Base-by-base conservation (phyloP, 2,329 filamentous ascomycete species). In the Didymella pinodella region DNA sequence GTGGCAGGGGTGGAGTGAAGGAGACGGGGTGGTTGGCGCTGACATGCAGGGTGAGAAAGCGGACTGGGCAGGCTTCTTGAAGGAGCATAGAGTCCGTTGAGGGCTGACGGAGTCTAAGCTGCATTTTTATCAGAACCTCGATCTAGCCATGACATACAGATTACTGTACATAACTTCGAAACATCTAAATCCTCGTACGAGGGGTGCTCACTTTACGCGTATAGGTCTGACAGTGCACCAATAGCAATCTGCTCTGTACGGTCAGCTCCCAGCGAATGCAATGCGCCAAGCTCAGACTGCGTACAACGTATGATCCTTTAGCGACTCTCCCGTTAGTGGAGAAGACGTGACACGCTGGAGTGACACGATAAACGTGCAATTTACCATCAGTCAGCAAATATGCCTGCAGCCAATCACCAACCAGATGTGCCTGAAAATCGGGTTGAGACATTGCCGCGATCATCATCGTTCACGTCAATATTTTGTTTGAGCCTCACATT, bases 1-100 rank as follows among this genome's bases (percentile, higher is more conserved):
- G 36, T 95, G 91, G 90, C 83, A 87, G 11, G 78, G 78, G 12
- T 88, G 78, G 77, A 54, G 61, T 14, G 78, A 81, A 61, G 77
- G 75, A 10, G 72, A 76, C 43, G 77, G 76, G 3, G 57, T 78
- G 29, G 64, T 61, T 10, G 78, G 76, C 2, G 44, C 77, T 34
- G 74, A 66, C 12, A 70, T 67, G 11, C 65, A 63, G 26, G 58
- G 65, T 2, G 68, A 54, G 55, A 63, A 48, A 60, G 67, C 50
- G 59, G 67, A 75, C 62, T 76, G 73, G 74, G 59, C 54, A 7
- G 63, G 43, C 12, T 73, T 67, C 51, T 48, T 71, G 52, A 60
- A 56, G 51, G 64, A 60, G 51, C 64, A 44, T 31, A 61, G 43
- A 53, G 52, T 46, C 46, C 45, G 49, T 34, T 58, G 49, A 48